Conservation (phyloP, 148 eudicot genomes). For the Chenopodium suecicum region DNA sequence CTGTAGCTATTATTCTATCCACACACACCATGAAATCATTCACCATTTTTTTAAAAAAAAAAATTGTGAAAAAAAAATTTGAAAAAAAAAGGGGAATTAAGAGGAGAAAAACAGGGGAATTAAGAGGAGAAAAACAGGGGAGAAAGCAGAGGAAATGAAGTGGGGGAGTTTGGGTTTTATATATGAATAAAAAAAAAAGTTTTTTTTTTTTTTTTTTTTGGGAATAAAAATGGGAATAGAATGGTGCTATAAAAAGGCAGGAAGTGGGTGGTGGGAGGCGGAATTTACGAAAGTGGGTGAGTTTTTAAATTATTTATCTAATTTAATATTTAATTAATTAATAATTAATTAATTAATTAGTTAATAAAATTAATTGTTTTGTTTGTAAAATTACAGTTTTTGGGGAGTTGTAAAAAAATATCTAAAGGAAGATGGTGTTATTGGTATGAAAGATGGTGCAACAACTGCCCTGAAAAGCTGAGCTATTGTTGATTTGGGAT, state of each 20-base stretch:
- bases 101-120: constrained; percentile 9
- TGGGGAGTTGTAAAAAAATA: constrained; percentile 23
- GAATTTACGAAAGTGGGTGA: constrained; percentile 33
- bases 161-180: constrained; percentile 9
- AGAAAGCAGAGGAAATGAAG: neutral
- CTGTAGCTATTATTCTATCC: constrained; percentile 49
- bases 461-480: constrained; percentile 25
- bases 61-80: neutral
- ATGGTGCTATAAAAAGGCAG: constrained; percentile 21
- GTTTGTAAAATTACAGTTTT: neutral
- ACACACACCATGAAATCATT: constrained; percentile 70
- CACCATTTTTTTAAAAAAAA: constrained; percentile 32
- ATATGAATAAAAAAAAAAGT: neutral
- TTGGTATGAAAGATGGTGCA: neutral
- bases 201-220: too few relatives aligned
- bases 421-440: neutral
- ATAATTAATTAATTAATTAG: neutral
- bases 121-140: neutral
- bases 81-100: neutral
- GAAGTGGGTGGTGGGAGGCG: constrained; percentile 36
- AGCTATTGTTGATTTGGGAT: constrained; percentile 7
- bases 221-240: too few relatives aligned
- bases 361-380: neutral
- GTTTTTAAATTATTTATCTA: neutral
- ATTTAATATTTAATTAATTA: neutral